A percentile compares a stretch with the other conserved stretches of the same genome.
These are phyloP conservation scores for Sonneratia caseolaris DNA, from an alignment of 345 rosid genomes.

Conservation along the genomic window DNA sequence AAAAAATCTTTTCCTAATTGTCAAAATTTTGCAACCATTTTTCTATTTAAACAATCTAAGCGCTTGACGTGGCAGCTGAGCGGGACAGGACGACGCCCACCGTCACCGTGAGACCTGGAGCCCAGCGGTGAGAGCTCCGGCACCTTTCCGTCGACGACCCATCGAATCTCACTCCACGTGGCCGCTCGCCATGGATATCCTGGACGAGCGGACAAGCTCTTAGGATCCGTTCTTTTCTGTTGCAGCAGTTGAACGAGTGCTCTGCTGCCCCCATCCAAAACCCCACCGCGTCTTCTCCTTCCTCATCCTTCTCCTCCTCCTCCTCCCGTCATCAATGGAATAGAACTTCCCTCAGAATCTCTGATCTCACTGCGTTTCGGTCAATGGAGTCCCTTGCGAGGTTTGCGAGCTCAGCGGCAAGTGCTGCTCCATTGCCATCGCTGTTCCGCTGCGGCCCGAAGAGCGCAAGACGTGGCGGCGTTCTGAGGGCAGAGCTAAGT, in stretches of 20 bases:
- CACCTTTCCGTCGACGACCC: too few relatives aligned
- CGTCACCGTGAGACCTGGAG: too few relatives aligned
- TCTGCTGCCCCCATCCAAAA: background rate
- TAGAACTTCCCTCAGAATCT: background rate
- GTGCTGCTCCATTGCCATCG: slow-evolving; percentile 4
- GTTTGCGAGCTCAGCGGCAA: background rate
- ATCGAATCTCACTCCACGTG: too few relatives aligned
- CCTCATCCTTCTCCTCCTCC: background rate
- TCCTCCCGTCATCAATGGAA: too few relatives aligned
- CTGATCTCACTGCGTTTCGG: background rate
- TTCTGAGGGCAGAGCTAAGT: slow-evolving; percentile 32
- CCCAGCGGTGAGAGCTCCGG: too few relatives aligned
- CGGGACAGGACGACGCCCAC: too few relatives aligned
- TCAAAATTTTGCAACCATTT: too few relatives aligned
- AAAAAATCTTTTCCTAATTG: too few relatives aligned
- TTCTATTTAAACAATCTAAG: background rate
- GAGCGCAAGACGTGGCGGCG: slow-evolving; percentile 8
- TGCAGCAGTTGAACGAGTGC: background rate
- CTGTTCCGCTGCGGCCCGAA: slow-evolving; percentile 8
- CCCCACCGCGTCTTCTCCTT: background rate
- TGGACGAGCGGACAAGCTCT: background rate
- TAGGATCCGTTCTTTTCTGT: background rate
- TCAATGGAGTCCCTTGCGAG: background rate
- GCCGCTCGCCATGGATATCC: too few relatives aligned
- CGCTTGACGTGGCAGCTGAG: background rate